These are phyloP conservation scores for Axilococcus clingmanii DNA, from an alignment of 139 green algal genomes.

Conservation along the genomic window DNA sequence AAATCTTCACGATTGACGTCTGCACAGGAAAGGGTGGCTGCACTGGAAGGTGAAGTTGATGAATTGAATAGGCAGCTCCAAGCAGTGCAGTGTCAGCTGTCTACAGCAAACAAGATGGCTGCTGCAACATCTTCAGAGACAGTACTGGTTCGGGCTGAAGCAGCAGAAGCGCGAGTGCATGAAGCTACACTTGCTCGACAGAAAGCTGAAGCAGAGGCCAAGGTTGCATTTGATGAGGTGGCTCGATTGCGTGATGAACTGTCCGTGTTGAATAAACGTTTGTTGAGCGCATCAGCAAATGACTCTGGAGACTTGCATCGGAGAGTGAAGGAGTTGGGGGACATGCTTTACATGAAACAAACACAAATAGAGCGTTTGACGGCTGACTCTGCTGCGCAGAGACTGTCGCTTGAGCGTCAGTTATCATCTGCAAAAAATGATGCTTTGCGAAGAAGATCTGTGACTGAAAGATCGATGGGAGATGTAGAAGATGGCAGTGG, in stretches of 20 bases:
- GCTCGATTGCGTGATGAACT: slow-evolving; percentile 21
- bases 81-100: slow-evolving; percentile 1
- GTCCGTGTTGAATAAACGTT: slow-evolving; percentile 10
- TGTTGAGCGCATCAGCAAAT: slow-evolving; percentile 10
- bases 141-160: slow-evolving; percentile 14
- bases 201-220: slow-evolving; percentile 7
- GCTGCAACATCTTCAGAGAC: neutral
- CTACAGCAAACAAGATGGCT: neutral
- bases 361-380: slow-evolving; percentile 52
- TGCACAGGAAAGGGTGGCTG: slow-evolving; percentile 18
- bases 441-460: slow-evolving; percentile 9
- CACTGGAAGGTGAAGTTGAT: slow-evolving; percentile 20
- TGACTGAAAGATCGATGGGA: slow-evolving; percentile 2
- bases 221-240: slow-evolving; percentile 19
- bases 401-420: slow-evolving; percentile 61
- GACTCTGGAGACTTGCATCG: slow-evolving; percentile 37
- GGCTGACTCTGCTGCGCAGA: slow-evolving; percentile 45
- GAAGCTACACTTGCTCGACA: slow-evolving; percentile 3
- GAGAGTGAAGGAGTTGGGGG: slow-evolving; percentile 39
- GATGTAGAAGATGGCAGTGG: slow-evolving; percentile 16
- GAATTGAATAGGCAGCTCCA: slow-evolving; percentile 5
- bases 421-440: slow-evolving; percentile 15
- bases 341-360: slow-evolving; percentile 69
- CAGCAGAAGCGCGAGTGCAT: slow-evolving; percentile 6
- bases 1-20: slow-evolving; percentile 5